Evolutionary conservation across 1,284 basidiomycete genomes (phyloP).

Genomic region (Cerrena zonata): DNA sequence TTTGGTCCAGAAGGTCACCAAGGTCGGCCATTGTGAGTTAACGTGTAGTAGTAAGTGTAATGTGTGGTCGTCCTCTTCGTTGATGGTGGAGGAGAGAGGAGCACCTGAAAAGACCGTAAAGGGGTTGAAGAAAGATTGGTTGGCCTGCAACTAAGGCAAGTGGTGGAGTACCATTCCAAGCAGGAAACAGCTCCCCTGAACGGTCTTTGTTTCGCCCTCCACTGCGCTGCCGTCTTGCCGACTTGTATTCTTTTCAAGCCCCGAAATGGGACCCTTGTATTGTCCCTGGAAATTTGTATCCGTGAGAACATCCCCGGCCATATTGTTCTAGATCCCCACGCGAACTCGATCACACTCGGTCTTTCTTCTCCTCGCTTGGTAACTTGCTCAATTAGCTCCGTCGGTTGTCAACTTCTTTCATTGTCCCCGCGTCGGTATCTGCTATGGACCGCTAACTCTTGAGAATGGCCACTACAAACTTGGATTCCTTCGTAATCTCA

Average conservation of each 20-base stretch:
- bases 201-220: background rate
- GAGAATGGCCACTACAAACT: constrained; percentile 24
- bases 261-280: background rate
- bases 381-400: background rate
- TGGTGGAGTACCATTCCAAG: background rate
- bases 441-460: background rate
- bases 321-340: background rate
- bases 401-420: too few relatives aligned
- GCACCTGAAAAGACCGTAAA: constrained; percentile 8
- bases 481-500: constrained; percentile 51
- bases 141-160: background rate
- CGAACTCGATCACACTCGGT: background rate
- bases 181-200: background rate
- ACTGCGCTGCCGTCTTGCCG: background rate
- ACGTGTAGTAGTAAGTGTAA: background rate
- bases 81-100: constrained; percentile 14
- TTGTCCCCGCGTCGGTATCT: background rate
- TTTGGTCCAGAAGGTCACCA: constrained; percentile 25
- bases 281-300: background rate
- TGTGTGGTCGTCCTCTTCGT: constrained; percentile 6
- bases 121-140: background rate
- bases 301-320: background rate
- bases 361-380: background rate
- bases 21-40: constrained; percentile 17
- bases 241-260: background rate